These are phyloP conservation scores for Venturia effusa DNA, from an alignment of 2,329 filamentous ascomycete genomes.

Conservation along the genomic window DNA sequence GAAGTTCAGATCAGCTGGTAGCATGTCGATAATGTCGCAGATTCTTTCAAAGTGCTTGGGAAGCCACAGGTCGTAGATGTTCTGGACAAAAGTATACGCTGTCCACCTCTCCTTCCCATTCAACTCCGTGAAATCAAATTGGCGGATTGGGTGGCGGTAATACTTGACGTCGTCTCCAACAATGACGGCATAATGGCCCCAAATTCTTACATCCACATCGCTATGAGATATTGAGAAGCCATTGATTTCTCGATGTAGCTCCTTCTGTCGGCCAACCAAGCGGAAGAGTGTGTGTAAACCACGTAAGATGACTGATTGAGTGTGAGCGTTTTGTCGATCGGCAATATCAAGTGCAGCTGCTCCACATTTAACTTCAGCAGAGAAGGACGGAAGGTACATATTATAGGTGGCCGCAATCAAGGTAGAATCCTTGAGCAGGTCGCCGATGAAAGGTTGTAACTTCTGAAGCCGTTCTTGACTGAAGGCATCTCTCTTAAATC, in stretches of 20 bases:
- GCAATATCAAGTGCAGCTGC: constrained; percentile 21
- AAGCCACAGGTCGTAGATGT: background rate
- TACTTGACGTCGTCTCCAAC: constrained; percentile 1
- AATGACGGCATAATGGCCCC: background rate
- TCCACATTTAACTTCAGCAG: constrained; percentile 17
- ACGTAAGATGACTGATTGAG: background rate
- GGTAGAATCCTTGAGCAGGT: background rate
- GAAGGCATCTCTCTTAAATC: constrained; percentile 16
- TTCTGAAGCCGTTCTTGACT: constrained; percentile 15
- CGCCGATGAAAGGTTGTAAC: constrained; percentile 10
- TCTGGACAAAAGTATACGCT: constrained; percentile 1
- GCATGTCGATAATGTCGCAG: background rate
- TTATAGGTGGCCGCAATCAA: background rate
- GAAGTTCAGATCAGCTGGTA: constrained; percentile 1
- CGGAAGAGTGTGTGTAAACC: constrained; percentile 18
- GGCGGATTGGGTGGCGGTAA: constrained; percentile 9
- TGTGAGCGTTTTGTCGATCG: constrained; percentile 14
- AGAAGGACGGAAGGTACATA: constrained; percentile 11
- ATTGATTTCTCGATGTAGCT: constrained; percentile 22
- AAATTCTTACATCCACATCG: constrained; percentile 5
- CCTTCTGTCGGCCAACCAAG: constrained; percentile 24
- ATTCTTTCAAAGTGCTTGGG: constrained; percentile 4
- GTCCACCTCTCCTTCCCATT: constrained; percentile 11
- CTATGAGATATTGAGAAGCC: constrained; percentile 8
- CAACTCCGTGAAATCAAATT: constrained; percentile 14